Evolutionary conservation across 345 rosid species (phyloP), one percentile per base, ranked within the genome.

Genomic region (Gossypium raimondii): DNA sequence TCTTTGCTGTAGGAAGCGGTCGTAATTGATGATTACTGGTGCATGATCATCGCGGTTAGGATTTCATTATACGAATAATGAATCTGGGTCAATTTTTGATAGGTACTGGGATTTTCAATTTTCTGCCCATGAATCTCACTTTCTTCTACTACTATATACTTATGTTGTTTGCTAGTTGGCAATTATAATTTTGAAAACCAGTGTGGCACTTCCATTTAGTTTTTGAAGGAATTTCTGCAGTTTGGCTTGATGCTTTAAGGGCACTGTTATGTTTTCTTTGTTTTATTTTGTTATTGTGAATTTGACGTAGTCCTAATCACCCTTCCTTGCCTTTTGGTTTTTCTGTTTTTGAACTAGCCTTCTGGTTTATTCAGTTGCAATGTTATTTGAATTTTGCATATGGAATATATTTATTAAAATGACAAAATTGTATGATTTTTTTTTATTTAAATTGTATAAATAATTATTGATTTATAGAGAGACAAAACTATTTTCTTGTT

Each of bases 1-100:
- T 77, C 73, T 84, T 73, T 84, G 67, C 89, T 84, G 76, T 70
- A 68, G 82, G 11, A 88, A 82, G 86, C 83, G 77, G 45, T 77
- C 45, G 72, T 87, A 76, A 85, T 82, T 22, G 17, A 24, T 24
- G 63, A 25, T 48, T n/a, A 25, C 24, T 45, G 20, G 6, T 62
- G 62, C n/a, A 52, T 22, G 73, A 66, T 76, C 44, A 34, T 17
- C 17, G 38, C 12, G 63, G 38, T 68, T 74, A 76, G 72, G 55
- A 43, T 63, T 67, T 34, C 76, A 43, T 62, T 16, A 53, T 72
- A 71, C 38, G 8, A 16, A 53, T 52, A 73, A 45, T 20, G 11
- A 69, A 41, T 41, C 58, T 53, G 29, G 41, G 70, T 81, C 82
- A 34, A 53, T 80, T 80, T 45, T 84, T 88, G 82, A 75, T 76